A percentile compares a stretch with the other conserved stretches of the same genome.
Conservation (phyloP, 257 asterid genomes). For the Linderniella brevidens region DNA sequence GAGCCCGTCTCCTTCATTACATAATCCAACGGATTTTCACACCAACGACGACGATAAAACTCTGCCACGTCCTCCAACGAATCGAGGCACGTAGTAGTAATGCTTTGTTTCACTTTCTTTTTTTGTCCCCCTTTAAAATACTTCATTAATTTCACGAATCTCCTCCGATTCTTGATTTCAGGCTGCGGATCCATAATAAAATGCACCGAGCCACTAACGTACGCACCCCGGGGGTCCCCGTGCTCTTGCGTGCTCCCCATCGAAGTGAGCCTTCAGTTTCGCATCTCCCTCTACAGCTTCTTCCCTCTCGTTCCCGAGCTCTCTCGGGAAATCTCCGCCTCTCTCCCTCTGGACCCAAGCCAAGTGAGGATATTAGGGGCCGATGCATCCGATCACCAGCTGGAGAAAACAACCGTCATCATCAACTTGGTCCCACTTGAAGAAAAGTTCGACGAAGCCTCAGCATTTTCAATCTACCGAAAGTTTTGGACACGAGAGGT, state of each 20-base stretch:
- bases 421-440: conserved; percentile 72
- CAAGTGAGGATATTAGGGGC: conserved; percentile 98
- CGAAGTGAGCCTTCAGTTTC: conserved; percentile 55
- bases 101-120: no score
- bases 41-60: no score
- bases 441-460: conserved; percentile 39
- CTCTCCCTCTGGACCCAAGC: conserved; percentile 53
- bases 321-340: conserved; percentile 56
- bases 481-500: conserved; percentile 77
- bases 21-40: not conserved
- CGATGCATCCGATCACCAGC: conserved; percentile 59
- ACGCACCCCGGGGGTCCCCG: conserved; percentile 63
- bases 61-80: no score
- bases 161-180: no score
- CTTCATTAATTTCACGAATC: no score
- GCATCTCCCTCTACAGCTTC: conserved; percentile 62
- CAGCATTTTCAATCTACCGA: conserved; percentile 43
- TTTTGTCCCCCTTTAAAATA: no score
- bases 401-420: conserved; percentile 68
- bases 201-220: conserved; percentile 74
- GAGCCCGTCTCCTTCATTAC: no score
- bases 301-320: conserved; percentile 87
- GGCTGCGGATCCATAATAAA: conserved; percentile 45
- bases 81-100: no score
- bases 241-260: conserved; percentile 74